Evolutionary conservation across 768 basidiomycete species (phyloP).

Genomic region (Lactifluus piperatus): DNA sequence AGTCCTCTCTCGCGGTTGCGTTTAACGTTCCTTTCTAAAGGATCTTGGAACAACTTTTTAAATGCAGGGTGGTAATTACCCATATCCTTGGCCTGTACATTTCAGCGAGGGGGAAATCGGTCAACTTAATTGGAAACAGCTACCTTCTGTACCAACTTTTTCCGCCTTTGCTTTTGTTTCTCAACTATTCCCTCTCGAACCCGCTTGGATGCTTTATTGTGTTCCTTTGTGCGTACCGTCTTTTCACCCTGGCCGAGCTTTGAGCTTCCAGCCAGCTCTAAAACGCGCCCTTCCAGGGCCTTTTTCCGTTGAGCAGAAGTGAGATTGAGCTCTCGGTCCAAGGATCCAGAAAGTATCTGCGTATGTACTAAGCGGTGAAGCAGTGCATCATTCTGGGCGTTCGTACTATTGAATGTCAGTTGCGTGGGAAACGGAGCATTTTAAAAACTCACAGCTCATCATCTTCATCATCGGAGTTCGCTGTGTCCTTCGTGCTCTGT

Average conservation of each 20-base stretch:
- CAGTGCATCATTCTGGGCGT: conserved; percentile 67
- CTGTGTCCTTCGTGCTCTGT: conserved; percentile 20
- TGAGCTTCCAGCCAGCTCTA: conserved; percentile 60
- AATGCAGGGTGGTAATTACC: conserved; percentile 80
- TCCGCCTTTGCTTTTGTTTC: conserved; percentile 50
- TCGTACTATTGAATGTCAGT: conserved; percentile 41
- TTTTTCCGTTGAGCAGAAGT: conserved; percentile 61
- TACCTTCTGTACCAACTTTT: conserved; percentile 62
- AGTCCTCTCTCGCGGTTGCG: conserved; percentile 55
- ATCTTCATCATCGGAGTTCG: conserved; percentile 34
- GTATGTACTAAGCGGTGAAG: conserved; percentile 78
- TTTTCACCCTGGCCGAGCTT: conserved; percentile 72
- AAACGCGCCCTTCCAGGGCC: conserved; percentile 66
- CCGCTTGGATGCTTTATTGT: conserved; percentile 59
- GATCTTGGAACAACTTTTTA: conserved; percentile 53
- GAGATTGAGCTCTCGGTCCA: conserved; percentile 51
- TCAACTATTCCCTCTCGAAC: conserved; percentile 60
- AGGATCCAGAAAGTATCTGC: conserved; percentile 64
- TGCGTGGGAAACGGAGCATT: neutral
- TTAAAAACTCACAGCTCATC: conserved; percentile 42
- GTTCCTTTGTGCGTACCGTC: conserved; percentile 49
- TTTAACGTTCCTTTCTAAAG: conserved; percentile 25
- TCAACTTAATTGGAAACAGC: conserved; percentile 7
- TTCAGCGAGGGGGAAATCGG: neutral
- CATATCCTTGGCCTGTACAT: conserved; percentile 61